These are phyloP conservation scores for Acanthamoeba sp. DNA, from an alignment of 208 protist genomes.

Conservation along the genomic window DNA sequence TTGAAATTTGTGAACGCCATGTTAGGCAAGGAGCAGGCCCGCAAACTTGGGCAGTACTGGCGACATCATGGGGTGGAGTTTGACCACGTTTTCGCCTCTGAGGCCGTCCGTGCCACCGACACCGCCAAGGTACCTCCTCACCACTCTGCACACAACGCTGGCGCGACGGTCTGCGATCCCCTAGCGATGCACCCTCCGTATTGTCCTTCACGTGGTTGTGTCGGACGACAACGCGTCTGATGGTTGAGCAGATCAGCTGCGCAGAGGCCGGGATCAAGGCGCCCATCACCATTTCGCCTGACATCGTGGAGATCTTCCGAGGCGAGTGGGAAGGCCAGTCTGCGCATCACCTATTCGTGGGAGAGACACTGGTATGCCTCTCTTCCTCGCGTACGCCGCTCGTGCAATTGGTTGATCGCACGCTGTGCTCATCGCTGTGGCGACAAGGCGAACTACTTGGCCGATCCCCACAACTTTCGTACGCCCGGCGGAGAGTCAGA, in stretches of 20 bases:
- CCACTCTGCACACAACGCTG: too few relatives aligned
- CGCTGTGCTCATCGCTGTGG: not conserved
- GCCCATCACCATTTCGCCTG: constrained; percentile 13
- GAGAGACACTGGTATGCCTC: not conserved
- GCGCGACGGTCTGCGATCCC: too few relatives aligned
- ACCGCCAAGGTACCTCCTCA: not conserved
- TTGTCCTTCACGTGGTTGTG: too few relatives aligned
- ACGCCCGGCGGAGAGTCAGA: constrained; percentile 22
- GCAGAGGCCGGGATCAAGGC: constrained; percentile 13
- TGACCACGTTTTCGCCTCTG: constrained; percentile 54
- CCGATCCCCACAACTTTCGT: constrained; percentile 4
- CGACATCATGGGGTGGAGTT: not conserved
- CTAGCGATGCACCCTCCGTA: too few relatives aligned
- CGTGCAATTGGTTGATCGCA: too few relatives aligned
- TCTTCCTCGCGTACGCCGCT: not conserved
- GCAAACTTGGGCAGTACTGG: constrained; percentile 35
- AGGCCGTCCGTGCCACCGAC: constrained; percentile 50
- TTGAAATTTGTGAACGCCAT: not conserved
- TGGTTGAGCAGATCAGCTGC: not conserved
- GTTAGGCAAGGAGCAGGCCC: constrained; percentile 23
- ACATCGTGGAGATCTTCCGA: constrained; percentile 60
- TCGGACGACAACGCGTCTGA: too few relatives aligned
- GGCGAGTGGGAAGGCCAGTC: constrained; percentile 39
- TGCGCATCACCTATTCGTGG: not conserved
- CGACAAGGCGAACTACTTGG: not conserved